A percentile compares a stretch with the other conserved stretches of the same genome.
Conservation (phyloP, 2,329 filamentous ascomycete species). For the Chrysosporium queenslandicum region DNA sequence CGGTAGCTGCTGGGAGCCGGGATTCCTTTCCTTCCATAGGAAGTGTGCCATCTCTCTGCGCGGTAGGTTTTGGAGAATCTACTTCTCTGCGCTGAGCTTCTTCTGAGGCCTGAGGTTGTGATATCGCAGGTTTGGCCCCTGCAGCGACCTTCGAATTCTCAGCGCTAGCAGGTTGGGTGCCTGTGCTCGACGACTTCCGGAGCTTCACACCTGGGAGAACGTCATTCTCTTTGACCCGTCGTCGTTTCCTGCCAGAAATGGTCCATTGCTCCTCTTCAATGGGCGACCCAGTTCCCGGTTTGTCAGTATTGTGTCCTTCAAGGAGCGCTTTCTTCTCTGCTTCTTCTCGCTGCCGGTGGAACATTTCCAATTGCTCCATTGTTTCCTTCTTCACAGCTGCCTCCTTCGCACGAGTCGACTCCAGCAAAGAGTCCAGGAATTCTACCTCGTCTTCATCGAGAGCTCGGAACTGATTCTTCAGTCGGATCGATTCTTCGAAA, state of each 20-base stretch:
- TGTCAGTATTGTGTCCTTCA: constrained; percentile 29
- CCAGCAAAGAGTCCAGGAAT: constrained; percentile 47
- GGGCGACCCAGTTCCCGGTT: constrained; percentile 20
- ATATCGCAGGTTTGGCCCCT: not conserved
- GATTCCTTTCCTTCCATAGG: not conserved
- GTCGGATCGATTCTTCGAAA: constrained; percentile 41
- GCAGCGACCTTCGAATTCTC: not conserved
- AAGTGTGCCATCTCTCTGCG: not conserved
- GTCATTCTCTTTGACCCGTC: constrained; percentile 41
- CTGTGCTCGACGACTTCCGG: constrained; percentile 30
- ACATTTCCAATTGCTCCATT: constrained; percentile 48
- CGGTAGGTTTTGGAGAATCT: not conserved
- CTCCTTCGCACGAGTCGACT: constrained; percentile 48
- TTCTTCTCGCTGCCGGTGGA: constrained; percentile 50
- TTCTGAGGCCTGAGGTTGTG: not conserved
- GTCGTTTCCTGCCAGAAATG: constrained; percentile 43
- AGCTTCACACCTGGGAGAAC: constrained; percentile 34
- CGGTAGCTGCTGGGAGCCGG: constrained; percentile 4
- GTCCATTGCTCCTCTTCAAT: constrained; percentile 41
- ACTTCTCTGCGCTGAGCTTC: not conserved
- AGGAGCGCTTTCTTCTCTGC: constrained; percentile 42
- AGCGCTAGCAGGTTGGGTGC: not conserved
- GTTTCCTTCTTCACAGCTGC: constrained; percentile 49
- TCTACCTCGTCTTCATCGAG: constrained; percentile 45
- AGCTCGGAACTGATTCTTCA: constrained; percentile 44